Evolutionary conservation across 2,329 filamentous ascomycete species (phyloP).

Genomic region (Curvularia sp.): DNA sequence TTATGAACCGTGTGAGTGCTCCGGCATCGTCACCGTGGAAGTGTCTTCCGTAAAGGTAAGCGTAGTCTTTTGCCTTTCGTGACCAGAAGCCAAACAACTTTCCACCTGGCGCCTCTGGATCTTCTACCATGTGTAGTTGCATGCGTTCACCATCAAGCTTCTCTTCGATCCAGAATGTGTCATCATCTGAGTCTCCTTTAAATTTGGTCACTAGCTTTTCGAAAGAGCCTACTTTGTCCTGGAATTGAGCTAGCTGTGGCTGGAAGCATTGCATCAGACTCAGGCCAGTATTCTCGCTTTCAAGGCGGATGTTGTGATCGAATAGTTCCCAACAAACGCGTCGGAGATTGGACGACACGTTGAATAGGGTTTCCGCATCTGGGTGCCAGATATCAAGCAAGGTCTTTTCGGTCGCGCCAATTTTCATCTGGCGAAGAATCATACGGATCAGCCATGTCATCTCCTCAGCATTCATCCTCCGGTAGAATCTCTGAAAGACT

Average conservation of each 20-base stretch:
- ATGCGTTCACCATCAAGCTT: conserved; percentile 97
- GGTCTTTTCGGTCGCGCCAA: conserved; percentile 84
- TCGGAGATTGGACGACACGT: conserved; percentile 86
- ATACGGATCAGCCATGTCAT: conserved; percentile 95
- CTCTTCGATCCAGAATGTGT: conserved; percentile 94
- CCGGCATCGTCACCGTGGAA: conserved; percentile 73
- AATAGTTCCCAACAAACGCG: conserved; percentile 94
- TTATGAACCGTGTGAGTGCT: conserved; percentile 80
- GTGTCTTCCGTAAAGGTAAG: conserved; percentile 85
- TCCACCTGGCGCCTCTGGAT: conserved; percentile 71
- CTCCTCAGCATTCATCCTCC: conserved; percentile 90
- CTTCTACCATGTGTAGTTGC: conserved; percentile 89
- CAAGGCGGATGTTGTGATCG: conserved; percentile 74
- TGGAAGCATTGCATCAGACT: conserved; percentile 94
- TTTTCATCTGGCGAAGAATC: conserved; percentile 79
- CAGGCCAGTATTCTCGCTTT: conserved; percentile 77
- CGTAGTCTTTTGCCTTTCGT: conserved; percentile 94
- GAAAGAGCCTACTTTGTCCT: conserved; percentile 73
- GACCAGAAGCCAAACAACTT: conserved; percentile 88
- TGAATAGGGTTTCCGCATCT: conserved; percentile 70
- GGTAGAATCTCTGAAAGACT: conserved; percentile 84
- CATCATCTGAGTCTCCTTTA: conserved; percentile 71
- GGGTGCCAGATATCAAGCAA: conserved; percentile 72
- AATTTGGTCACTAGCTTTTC: conserved; percentile 77
- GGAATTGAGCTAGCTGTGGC: conserved; percentile 91